phyloP scores from a whole-genome alignment of 1,284 basidiomycete genomes.

The Papiliotrema nemorosa region DNA sequence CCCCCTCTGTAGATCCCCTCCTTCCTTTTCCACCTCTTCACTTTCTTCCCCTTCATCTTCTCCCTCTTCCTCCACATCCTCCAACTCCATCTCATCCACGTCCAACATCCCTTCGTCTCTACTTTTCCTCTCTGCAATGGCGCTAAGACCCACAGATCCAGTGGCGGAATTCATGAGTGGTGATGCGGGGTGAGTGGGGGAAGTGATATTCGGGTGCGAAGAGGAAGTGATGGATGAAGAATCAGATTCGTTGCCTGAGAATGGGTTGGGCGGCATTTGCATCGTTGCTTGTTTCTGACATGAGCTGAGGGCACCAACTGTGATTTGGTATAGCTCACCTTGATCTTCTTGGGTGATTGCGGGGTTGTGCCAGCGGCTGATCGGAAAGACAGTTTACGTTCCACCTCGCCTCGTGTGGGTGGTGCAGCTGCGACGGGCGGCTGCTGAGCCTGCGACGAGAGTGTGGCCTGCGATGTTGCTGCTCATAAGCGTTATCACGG shows the following conservation, averaged over 20 bases:
- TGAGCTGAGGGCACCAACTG: not conserved
- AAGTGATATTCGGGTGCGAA: constrained; percentile 4
- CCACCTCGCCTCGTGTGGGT: constrained; percentile 78
- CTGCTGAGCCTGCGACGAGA: too few relatives aligned
- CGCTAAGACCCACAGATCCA: constrained; percentile 22
- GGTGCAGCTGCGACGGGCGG: constrained; percentile 63
- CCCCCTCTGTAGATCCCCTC: constrained; percentile 56
- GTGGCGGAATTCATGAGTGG: constrained; percentile 27
- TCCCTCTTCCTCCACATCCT: constrained; percentile 56
- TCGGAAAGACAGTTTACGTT: constrained; percentile 78
- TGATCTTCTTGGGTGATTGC: constrained; percentile 27
- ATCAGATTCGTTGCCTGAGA: constrained; percentile 74
- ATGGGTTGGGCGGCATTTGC: constrained; percentile 2
- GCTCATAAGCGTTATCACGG: not conserved
- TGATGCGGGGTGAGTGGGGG: constrained; percentile 8
- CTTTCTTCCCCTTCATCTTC: constrained; percentile 47
- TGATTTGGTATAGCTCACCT: constrained; percentile 10
- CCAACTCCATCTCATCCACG: constrained; percentile 64
- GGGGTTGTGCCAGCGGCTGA: constrained; percentile 25
- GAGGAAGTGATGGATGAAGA: constrained; percentile 61
- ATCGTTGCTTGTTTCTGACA: constrained; percentile 9
- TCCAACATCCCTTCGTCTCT: constrained; percentile 6
- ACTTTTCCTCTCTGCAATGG: constrained; percentile 28
- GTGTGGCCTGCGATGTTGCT: constrained; percentile 2
- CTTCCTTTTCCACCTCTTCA: constrained; percentile 32